Evolutionary conservation across 2,329 filamentous ascomycete species (phyloP).

Genomic region (Venturia nashicola): DNA sequence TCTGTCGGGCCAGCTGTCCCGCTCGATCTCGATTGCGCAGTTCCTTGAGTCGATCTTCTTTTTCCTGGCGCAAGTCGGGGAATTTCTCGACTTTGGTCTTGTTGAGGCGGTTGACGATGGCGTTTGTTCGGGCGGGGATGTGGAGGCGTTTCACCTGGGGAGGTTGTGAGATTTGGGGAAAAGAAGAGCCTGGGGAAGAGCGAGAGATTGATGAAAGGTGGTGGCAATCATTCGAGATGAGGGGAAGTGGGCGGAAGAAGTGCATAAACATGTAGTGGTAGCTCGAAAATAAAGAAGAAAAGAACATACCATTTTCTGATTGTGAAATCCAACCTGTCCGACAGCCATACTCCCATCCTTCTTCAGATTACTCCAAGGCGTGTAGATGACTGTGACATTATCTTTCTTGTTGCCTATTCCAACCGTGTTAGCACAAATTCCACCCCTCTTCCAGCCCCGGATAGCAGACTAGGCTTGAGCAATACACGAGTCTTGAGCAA

Average conservation of each 20-base stretch:
- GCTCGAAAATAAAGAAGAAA: neutral
- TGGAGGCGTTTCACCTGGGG: conserved; percentile 65
- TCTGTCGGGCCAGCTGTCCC: conserved; percentile 52
- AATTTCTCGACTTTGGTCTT: conserved; percentile 87
- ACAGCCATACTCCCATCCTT: conserved; percentile 94
- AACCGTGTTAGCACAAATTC: no score
- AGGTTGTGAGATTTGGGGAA: neutral
- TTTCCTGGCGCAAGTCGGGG: conserved; percentile 72
- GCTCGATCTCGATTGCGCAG: conserved; percentile 61
- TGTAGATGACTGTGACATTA: conserved; percentile 93
- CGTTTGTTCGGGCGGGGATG: conserved; percentile 70
- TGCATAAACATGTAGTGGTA: no score
- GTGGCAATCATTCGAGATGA: conserved; percentile 16
- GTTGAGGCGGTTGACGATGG: conserved; percentile 92
- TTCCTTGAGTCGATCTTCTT: conserved; percentile 61
- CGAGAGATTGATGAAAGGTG: conserved; percentile 13
- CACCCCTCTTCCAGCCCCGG: no score
- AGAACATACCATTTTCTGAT: conserved; percentile 51
- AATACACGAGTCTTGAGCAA: no score
- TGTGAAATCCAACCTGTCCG: conserved; percentile 91
- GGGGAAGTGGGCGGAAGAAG: neutral
- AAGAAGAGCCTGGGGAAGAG: neutral
- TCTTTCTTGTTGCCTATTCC: conserved; percentile 87
- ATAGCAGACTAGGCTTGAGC: no score
- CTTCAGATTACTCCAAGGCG: conserved; percentile 89